Evolutionary conservation across 148 eudicot genomes (phyloP).

Genomic region (Pouteria glomerata): DNA sequence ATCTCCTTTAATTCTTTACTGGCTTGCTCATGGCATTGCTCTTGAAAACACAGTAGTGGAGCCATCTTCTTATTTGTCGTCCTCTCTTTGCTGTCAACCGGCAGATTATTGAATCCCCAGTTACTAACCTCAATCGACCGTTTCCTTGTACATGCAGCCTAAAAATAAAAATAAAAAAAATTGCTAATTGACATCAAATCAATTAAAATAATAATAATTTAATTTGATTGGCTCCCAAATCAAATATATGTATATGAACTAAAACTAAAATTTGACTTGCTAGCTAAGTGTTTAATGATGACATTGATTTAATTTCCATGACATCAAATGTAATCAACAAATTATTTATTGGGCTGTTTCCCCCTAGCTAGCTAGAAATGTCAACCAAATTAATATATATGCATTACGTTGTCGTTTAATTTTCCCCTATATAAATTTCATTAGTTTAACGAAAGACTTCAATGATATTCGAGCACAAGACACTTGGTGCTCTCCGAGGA

Average conservation of each 20-base stretch:
- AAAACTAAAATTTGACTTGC: neutral
- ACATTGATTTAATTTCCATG: neutral
- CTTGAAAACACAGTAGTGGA: neutral
- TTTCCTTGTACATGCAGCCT: neutral
- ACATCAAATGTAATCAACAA: neutral
- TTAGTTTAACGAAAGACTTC: too few species aligned
- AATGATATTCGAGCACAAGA: neutral
- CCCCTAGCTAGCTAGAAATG: too few species aligned
- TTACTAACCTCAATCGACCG: neutral
- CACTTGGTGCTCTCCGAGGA: neutral
- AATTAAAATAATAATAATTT: too few species aligned
- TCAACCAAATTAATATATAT: too few species aligned
- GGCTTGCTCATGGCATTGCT: constrained; percentile 4
- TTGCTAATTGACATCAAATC: too few species aligned
- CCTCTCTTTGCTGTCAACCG: neutral
- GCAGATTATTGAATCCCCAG: neutral
- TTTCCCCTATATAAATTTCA: too few species aligned
- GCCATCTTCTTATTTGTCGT: neutral
- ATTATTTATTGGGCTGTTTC: too few species aligned
- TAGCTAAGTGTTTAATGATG: neutral
- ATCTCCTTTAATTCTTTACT: neutral
- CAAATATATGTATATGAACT: neutral
- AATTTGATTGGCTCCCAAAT: neutral
- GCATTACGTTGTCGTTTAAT: too few species aligned
- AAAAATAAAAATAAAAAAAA: neutral